Conservation (phyloP, 2,329 filamentous ascomycete genomes). For the Sarocladium strictum region DNA sequence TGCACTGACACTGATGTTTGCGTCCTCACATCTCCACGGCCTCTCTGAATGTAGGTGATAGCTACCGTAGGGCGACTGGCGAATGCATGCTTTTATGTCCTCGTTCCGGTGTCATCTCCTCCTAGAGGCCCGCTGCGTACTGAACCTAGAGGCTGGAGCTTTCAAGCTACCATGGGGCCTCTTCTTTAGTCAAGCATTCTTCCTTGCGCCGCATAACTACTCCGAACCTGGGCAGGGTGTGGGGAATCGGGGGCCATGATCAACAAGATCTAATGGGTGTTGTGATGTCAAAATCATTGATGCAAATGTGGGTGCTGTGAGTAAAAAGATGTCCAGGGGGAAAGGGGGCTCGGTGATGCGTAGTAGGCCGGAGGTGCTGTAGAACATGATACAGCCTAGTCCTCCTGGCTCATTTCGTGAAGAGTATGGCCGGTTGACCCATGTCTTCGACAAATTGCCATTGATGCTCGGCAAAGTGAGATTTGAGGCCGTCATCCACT, state of each 20-base stretch:
- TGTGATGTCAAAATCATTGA: slow-evolving; percentile 7
- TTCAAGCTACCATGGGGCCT: slow-evolving; percentile 59
- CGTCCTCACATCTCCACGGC: background rate
- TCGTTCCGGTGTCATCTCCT: slow-evolving; percentile 5
- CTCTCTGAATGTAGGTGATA: slow-evolving; percentile 11
- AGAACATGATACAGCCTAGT: background rate
- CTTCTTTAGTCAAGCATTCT: slow-evolving; percentile 10
- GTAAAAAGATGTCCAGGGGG: slow-evolving; percentile 2
- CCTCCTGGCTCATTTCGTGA: background rate
- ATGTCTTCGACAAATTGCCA: slow-evolving; percentile 8
- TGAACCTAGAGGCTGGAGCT: slow-evolving; percentile 50
- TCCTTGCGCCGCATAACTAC: slow-evolving; percentile 8
- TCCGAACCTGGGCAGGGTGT: slow-evolving; percentile 4
- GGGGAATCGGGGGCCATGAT: slow-evolving; percentile 9
- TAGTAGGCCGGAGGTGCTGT: slow-evolving; percentile 3
- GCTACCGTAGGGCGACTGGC: slow-evolving; percentile 5
- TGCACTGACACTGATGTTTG: slow-evolving; percentile 23
- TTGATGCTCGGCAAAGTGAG: slow-evolving; percentile 1
- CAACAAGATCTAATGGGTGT: slow-evolving; percentile 4
- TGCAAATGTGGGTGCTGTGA: slow-evolving; percentile 6
- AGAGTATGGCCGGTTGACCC: slow-evolving; percentile 4
- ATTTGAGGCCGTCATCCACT: slow-evolving; percentile 2
- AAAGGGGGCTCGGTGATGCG: slow-evolving; percentile 2
- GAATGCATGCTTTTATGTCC: slow-evolving; percentile 15
- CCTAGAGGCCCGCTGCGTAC: background rate